phyloP scores from a whole-genome alignment of 2,329 filamentous ascomycete genomes.

The Arthrinium puccinioides region DNA sequence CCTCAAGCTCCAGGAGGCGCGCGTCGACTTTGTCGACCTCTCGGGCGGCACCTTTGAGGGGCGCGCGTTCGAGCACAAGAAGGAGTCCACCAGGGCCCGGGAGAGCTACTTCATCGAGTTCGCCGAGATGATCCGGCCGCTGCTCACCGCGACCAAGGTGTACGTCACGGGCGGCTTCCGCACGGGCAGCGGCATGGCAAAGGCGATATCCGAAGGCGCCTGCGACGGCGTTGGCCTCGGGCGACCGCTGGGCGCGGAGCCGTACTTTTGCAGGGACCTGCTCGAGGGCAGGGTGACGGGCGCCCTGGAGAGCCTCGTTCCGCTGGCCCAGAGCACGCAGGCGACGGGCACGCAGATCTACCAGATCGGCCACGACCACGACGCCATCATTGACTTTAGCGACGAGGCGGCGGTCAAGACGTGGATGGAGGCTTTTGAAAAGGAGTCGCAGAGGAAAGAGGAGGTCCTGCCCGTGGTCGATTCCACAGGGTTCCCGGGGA shows the following conservation, averaged over 20 bases:
- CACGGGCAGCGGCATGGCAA: slow-evolving; percentile 39
- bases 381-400: neutral
- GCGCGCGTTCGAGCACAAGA: slow-evolving; percentile 30
- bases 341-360: neutral
- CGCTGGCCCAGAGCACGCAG: slow-evolving; percentile 1
- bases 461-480: neutral
- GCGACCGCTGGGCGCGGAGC: neutral
- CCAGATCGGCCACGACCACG: neutral
- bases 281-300: neutral
- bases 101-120: slow-evolving; percentile 66
- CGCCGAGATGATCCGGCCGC: slow-evolving; percentile 36
- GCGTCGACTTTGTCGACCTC: slow-evolving; percentile 60
- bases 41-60: slow-evolving; percentile 56
- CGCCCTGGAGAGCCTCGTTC: neutral
- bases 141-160: slow-evolving; percentile 33
- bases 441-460: neutral
- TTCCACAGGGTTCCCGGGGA: neutral
- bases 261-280: slow-evolving; percentile 1
- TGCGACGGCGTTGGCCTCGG: slow-evolving; percentile 35
- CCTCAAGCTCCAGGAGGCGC: slow-evolving; percentile 47
- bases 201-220: slow-evolving; percentile 21
- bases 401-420: neutral
- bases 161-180: slow-evolving; percentile 58
- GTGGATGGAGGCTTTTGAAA: neutral
- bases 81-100: slow-evolving; percentile 40